Evolutionary conservation across 257 asterid species (phyloP).

Genomic region (Ocimum tenuiflorum): DNA sequence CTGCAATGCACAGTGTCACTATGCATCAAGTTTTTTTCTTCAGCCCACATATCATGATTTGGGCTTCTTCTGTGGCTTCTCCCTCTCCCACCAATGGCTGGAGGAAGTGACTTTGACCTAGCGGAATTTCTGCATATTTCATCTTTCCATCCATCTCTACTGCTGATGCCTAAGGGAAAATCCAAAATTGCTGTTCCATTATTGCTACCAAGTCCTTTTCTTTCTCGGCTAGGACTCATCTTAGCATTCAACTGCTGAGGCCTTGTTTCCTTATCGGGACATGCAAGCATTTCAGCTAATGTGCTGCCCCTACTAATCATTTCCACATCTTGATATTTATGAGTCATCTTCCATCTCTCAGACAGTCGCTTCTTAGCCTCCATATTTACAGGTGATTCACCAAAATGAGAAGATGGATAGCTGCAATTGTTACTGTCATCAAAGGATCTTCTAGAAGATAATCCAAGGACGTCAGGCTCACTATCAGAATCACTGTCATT

Average conservation of each 20-base stretch:
- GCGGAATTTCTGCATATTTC: constrained; percentile 38
- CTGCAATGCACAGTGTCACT: constrained; percentile 24
- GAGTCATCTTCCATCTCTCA: constrained; percentile 81
- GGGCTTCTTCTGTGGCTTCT: constrained; percentile 36
- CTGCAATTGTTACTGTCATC: constrained; percentile 30
- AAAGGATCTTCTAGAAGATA: constrained; percentile 40
- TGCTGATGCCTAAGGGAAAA: constrained; percentile 58
- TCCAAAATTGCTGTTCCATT: constrained; percentile 27
- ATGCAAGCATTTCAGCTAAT: constrained; percentile 76
- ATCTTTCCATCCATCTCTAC: constrained; percentile 78
- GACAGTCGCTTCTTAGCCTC: constrained; percentile 78
- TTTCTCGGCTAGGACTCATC: constrained; percentile 23
- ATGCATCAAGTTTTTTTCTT: constrained; percentile 21
- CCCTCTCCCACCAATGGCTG: constrained; percentile 37
- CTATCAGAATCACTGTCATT: constrained; percentile 69
- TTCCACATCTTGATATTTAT: constrained; percentile 48
- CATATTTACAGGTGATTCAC: constrained; percentile 52
- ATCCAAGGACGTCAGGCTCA: constrained; percentile 37
- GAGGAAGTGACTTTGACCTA: constrained; percentile 54
- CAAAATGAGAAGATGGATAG: constrained; percentile 33
- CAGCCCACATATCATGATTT: constrained; percentile 27
- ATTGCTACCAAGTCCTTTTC: constrained; percentile 21
- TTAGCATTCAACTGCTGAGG: constrained; percentile 27
- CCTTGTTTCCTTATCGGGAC: constrained; percentile 38
- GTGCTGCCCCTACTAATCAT: constrained; percentile 50